These are phyloP conservation scores for Aspergillus novoparasiticus DNA, from an alignment of 2,329 filamentous ascomycete species.

Conservation along the genomic window DNA sequence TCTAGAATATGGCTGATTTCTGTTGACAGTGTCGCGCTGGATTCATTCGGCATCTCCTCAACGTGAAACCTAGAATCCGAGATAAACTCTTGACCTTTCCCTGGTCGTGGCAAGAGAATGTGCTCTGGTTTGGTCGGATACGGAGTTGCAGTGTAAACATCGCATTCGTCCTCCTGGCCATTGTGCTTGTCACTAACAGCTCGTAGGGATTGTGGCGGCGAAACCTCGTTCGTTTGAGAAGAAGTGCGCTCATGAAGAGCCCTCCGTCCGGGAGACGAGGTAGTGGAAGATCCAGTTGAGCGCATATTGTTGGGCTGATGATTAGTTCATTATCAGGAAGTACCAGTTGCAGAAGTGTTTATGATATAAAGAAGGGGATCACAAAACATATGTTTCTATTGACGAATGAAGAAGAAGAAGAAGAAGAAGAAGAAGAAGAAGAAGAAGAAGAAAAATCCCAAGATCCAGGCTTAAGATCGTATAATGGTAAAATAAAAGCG, in stretches of 20 bases:
- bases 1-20: slow-evolving; percentile 28
- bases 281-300: slow-evolving; percentile 31
- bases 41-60: slow-evolving; percentile 32
- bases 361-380: slow-evolving; percentile 9
- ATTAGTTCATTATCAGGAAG: slow-evolving; percentile 36
- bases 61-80: slow-evolving; percentile 35
- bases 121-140: slow-evolving; percentile 53
- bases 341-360: slow-evolving; percentile 13
- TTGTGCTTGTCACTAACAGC: slow-evolving; percentile 33
- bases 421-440: slow-evolving; percentile 7
- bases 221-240: slow-evolving; percentile 49
- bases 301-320: slow-evolving; percentile 34
- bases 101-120: slow-evolving; percentile 45
- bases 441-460: slow-evolving; percentile 11
- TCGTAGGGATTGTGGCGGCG: slow-evolving; percentile 41
- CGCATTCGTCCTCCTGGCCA: slow-evolving; percentile 36
- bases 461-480: neutral
- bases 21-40: slow-evolving; percentile 33
- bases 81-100: slow-evolving; percentile 40
- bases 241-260: slow-evolving; percentile 50
- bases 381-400: slow-evolving; percentile 4
- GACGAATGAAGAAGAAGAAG: slow-evolving; percentile 3
- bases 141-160: slow-evolving; percentile 46
- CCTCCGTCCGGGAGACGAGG: slow-evolving; percentile 41
- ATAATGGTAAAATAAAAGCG: slow-evolving; percentile 1